phyloP scores from a whole-genome alignment of 2,329 filamentous ascomycete genomes.

The Pseudomassariella vexata region DNA sequence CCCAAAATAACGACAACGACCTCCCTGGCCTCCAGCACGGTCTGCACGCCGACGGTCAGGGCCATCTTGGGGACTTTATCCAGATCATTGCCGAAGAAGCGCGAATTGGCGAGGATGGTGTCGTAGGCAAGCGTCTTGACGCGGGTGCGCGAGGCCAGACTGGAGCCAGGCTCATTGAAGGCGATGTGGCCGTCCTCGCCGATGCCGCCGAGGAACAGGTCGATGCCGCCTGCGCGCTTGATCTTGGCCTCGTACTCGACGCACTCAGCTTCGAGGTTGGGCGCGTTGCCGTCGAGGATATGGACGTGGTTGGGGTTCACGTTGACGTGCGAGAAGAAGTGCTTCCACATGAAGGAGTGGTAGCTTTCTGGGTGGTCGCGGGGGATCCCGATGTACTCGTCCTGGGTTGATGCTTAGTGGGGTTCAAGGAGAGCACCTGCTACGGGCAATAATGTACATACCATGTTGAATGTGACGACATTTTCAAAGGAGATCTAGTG shows the following conservation, averaged over 20 bases:
- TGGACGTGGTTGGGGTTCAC: constrained; percentile 77
- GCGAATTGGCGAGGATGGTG: constrained; percentile 78
- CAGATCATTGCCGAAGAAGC: constrained; percentile 75
- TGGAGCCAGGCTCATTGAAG: constrained; percentile 85
- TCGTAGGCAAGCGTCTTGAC: constrained; percentile 86
- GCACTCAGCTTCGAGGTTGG: constrained; percentile 71
- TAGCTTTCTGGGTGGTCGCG: constrained; percentile 81
- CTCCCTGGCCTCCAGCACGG: constrained; percentile 73
- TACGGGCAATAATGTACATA: constrained; percentile 28
- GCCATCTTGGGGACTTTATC: constrained; percentile 74
- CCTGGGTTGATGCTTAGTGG: no score
- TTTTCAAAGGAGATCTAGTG: constrained; percentile 72
- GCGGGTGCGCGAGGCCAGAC: constrained; percentile 68
- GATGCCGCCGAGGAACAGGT: constrained; percentile 80
- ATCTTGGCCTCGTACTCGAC: constrained; percentile 76
- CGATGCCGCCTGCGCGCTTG: constrained; percentile 68
- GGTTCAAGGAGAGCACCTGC: no score
- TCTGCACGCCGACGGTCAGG: constrained; percentile 78
- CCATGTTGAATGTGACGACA: constrained; percentile 92
- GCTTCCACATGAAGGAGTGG: constrained; percentile 89
- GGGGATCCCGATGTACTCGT: constrained; percentile 81
- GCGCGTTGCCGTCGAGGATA: constrained; percentile 76
- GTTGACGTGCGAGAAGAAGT: constrained; percentile 84
- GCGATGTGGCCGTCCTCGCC: constrained; percentile 84
- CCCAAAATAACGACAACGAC: constrained; percentile 80